phyloP scores from a whole-genome alignment of 2,329 filamentous ascomycete genomes.

The Cephalotrichum gorgonifer region DNA sequence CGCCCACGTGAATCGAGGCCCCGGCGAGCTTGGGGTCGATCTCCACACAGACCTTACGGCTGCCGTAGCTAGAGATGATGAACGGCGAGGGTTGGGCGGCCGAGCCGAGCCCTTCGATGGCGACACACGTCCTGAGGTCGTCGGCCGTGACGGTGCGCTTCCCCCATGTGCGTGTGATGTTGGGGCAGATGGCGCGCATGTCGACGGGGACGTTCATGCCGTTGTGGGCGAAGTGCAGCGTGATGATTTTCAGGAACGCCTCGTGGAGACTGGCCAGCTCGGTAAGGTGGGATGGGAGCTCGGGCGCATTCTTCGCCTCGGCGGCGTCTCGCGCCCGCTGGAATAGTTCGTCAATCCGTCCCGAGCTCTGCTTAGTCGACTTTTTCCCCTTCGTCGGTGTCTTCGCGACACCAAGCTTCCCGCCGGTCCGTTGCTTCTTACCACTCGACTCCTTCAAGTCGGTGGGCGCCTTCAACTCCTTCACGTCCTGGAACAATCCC shows the following conservation, averaged over 20 bases:
- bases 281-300: conserved; percentile 40
- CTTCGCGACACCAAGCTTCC: conserved; percentile 11
- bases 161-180: conserved; percentile 60
- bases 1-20: conserved; percentile 34
- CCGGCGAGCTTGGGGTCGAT: conserved; percentile 26
- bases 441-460: background rate
- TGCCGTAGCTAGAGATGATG: conserved; percentile 40
- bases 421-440: background rate
- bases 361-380: conserved; percentile 8
- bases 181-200: conserved; percentile 47
- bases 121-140: conserved; percentile 58
- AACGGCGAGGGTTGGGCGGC: conserved; percentile 30
- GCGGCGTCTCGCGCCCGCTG: conserved; percentile 15
- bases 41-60: conserved; percentile 48
- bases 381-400: conserved; percentile 14
- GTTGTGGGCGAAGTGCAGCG: conserved; percentile 61
- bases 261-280: conserved; percentile 55
- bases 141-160: conserved; percentile 55
- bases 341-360: conserved; percentile 27
- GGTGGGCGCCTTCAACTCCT: background rate
- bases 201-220: conserved; percentile 53
- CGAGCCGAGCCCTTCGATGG: conserved; percentile 36
- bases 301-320: conserved; percentile 16
- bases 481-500: conserved; percentile 1
- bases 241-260: conserved; percentile 57